Conservation (phyloP, 164 flowering plant species). For the Magnolia kwangsiensis region DNA sequence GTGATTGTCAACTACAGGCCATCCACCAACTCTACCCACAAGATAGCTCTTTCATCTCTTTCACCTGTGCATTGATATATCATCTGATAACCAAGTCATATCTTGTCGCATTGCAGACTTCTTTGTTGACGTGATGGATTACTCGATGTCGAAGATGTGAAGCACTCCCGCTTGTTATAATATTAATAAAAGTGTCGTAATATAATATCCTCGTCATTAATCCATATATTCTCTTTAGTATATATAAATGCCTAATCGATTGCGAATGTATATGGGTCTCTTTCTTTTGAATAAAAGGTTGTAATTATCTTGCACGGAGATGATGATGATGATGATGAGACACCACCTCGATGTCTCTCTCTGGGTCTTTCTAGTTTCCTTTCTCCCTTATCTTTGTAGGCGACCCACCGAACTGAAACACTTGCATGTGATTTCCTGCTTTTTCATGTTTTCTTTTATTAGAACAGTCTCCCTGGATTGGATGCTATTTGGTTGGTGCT, state of each 20-base stretch:
- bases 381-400: too few relatives aligned
- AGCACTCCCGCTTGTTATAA: slow-evolving; percentile 1
- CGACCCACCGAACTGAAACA: too few relatives aligned
- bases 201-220: background rate
- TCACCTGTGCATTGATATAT: background rate
- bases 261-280: slow-evolving; percentile 3
- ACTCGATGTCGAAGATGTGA: slow-evolving; percentile 67
- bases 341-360: slow-evolving; percentile 58
- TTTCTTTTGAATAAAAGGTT: slow-evolving; percentile 1
- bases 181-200: background rate
- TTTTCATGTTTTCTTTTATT: too few relatives aligned
- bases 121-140: slow-evolving; percentile 75
- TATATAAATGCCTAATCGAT: background rate
- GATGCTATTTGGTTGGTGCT: background rate
- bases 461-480: background rate
- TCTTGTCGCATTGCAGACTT: slow-evolving; percentile 47
- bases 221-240: background rate
- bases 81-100: background rate
- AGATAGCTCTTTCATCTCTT: too few relatives aligned
- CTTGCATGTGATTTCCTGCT: too few relatives aligned
- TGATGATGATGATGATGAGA: slow-evolving; percentile 23
- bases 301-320: slow-evolving; percentile 4
- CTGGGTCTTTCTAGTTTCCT: background rate
- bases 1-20: too few relatives aligned
- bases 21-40: too few relatives aligned